These are phyloP conservation scores for Telfairia occidentalis DNA, from an alignment of 331 rosid genomes.

Conservation along the genomic window DNA sequence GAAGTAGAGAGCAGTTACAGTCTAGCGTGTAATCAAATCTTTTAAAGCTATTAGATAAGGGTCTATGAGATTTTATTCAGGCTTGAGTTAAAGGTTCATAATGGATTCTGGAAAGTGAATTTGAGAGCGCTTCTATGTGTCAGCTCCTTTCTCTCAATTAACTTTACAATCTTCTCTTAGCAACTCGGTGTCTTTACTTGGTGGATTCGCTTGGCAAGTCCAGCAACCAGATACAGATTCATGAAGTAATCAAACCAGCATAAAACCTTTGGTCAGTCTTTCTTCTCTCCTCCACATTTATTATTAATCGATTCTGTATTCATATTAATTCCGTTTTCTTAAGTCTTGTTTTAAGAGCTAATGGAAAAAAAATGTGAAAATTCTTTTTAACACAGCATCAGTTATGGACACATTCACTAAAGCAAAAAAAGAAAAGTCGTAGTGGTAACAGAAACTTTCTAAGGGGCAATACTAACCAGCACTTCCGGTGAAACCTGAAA, in stretches of 20 bases:
- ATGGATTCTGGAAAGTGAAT: neutral
- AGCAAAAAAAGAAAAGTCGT: neutral
- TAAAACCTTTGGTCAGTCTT: neutral
- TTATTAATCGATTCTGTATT: neutral
- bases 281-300: neutral
- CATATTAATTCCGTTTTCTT: neutral
- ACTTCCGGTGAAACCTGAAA: slow-evolving; percentile 95
- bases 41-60: too few relatives aligned
- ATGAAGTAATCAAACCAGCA: neutral
- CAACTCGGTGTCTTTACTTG: neutral
- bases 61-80: neutral
- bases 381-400: neutral
- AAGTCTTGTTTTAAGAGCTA: neutral
- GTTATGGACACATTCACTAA: neutral
- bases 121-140: neutral
- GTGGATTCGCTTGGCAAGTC: neutral
- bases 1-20: neutral
- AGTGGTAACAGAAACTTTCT: neutral
- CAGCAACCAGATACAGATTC: neutral
- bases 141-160: neutral
- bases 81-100: neutral
- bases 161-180: neutral
- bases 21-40: neutral
- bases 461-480: slow-evolving; percentile 40
- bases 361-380: neutral